These are phyloP conservation scores for Komagataella populi DNA, from an alignment of 805 yeast genomes.

Conservation along the genomic window DNA sequence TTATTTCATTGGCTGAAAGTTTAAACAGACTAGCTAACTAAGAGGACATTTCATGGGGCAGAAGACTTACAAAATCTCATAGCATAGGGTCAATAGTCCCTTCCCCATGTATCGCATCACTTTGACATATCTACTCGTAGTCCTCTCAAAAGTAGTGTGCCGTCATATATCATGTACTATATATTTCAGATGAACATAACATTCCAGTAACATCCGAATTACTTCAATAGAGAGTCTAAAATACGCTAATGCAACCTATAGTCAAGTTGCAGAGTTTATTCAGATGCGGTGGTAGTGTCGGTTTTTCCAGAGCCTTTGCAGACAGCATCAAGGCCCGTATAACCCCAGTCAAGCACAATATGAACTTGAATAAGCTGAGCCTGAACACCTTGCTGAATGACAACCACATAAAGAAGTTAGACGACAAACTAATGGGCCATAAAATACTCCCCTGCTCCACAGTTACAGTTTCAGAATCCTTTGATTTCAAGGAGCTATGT, in stretches of 20 bases:
- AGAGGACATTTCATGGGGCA: too few relatives aligned
- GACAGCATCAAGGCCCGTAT: background rate
- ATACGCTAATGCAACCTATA: background rate
- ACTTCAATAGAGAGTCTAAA: background rate
- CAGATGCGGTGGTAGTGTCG: background rate
- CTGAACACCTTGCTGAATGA: background rate
- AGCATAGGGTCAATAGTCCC: too few relatives aligned
- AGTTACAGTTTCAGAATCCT: background rate
- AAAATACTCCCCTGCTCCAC: background rate
- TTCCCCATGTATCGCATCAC: too few relatives aligned
- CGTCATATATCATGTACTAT: background rate
- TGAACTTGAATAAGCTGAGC: background rate
- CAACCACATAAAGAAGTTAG: constrained; percentile 13
- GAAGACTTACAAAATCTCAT: too few relatives aligned
- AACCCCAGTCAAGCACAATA: background rate
- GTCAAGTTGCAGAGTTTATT: background rate
- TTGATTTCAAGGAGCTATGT: background rate
- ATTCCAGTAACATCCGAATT: background rate
- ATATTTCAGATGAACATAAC: background rate
- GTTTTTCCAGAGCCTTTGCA: background rate
- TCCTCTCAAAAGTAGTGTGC: background rate
- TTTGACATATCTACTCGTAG: too few relatives aligned
- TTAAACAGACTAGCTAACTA: too few relatives aligned
- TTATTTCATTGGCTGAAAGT: too few relatives aligned
- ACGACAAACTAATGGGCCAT: background rate